Conservation (phyloP, 2,329 filamentous ascomycete genomes). For the Colletotrichum sp. region DNA sequence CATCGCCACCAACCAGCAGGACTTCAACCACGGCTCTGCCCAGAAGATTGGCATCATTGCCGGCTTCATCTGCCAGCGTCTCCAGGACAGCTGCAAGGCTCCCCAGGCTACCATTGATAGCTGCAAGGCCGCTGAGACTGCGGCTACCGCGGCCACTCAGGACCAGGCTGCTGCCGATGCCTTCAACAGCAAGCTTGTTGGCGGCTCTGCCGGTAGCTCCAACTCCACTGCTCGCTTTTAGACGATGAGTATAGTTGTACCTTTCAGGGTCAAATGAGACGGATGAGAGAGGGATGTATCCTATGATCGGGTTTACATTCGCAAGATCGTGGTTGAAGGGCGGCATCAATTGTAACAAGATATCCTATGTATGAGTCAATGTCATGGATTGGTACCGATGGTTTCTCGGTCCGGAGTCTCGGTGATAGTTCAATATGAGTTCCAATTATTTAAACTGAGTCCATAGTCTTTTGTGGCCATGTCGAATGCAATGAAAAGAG, state of each 20-base stretch:
- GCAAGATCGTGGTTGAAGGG: background rate
- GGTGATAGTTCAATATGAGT: background rate
- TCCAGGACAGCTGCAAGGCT: constrained; percentile 33
- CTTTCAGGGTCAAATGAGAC: background rate
- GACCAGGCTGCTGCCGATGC: constrained; percentile 28
- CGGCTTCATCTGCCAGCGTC: constrained; percentile 51
- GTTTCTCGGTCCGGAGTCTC: background rate
- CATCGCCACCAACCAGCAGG: constrained; percentile 39
- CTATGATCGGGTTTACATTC: background rate
- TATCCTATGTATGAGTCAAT: background rate
- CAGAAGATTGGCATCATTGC: constrained; percentile 43
- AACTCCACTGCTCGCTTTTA: background rate
- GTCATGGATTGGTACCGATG: background rate
- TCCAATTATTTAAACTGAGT: background rate
- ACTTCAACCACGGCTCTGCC: constrained; percentile 60
- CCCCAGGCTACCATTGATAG: background rate
- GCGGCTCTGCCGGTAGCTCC: background rate
- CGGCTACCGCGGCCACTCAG: constrained; percentile 22
- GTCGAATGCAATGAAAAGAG: background rate
- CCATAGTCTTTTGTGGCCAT: background rate
- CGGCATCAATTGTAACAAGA: background rate
- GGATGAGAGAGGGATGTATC: background rate
- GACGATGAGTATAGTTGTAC: too few species aligned
- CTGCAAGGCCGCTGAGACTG: constrained; percentile 21
- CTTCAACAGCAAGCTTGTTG: constrained; percentile 26